Evolutionary conservation across 83 land plant genomes (phyloP).

Genomic region (Thuja plicata): DNA sequence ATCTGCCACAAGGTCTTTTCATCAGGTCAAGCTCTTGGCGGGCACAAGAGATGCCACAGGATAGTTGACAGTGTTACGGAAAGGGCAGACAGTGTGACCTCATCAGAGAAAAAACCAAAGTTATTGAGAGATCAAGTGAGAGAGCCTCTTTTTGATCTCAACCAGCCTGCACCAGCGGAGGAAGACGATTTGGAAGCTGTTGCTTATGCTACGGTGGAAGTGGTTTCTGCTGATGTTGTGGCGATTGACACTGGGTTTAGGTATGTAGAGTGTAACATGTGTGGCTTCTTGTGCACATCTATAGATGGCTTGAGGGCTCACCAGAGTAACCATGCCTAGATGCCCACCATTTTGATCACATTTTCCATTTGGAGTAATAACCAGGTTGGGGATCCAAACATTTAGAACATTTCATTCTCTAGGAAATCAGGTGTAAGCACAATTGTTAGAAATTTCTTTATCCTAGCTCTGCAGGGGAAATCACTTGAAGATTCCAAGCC

Average conservation of each 20-base stretch:
- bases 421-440: neutral
- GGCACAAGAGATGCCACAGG: constrained; percentile 34
- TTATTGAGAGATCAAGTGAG: neutral
- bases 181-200: constrained; percentile 11
- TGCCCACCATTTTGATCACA: constrained; percentile 8
- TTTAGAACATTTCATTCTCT: neutral
- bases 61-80: neutral
- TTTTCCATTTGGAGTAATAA: neutral
- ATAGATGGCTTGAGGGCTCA: constrained; percentile 9
- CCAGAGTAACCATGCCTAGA: constrained; percentile 11
- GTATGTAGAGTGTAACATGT: constrained; percentile 7
- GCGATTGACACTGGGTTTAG: neutral
- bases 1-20: constrained; percentile 25
- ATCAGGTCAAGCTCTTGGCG: constrained; percentile 39
- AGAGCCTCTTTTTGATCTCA: constrained; percentile 28
- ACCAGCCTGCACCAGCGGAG: constrained; percentile 20
- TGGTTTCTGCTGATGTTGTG: neutral
- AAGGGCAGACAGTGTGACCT: neutral
- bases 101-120: neutral
- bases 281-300: constrained; percentile 10
- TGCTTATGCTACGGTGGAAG: neutral
- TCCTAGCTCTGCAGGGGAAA: neutral
- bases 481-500: constrained; percentile 4
- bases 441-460: neutral
- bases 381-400: constrained; percentile 5